Conservation (phyloP, 2,329 filamentous ascomycete genomes). For the Sphaerostilbella broomeana region DNA sequence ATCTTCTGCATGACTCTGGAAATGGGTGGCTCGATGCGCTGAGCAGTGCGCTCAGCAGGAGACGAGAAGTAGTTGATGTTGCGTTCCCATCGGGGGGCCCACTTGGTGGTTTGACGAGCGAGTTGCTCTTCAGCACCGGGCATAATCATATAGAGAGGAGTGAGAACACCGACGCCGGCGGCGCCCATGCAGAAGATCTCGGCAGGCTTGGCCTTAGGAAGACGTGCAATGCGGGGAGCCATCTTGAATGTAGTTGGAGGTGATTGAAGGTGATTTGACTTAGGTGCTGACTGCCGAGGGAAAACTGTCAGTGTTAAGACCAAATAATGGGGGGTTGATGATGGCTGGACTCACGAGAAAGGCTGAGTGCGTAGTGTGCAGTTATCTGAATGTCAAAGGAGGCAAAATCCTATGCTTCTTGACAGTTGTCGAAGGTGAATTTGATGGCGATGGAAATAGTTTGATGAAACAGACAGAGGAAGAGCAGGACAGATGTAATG, state of each 20-base stretch:
- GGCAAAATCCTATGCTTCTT: not conserved
- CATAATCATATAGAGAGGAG: conserved; percentile 51
- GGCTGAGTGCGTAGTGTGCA: not conserved
- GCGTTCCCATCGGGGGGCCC: conserved; percentile 54
- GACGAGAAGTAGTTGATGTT: conserved; percentile 48
- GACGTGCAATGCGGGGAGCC: conserved; percentile 38
- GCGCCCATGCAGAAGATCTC: conserved; percentile 49
- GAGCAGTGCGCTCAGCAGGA: conserved; percentile 41
- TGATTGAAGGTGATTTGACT: not conserved
- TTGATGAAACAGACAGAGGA: not conserved
- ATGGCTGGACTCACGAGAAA: not conserved
- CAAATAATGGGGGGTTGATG: not conserved
- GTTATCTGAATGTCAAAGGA: not conserved
- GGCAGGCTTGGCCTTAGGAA: conserved; percentile 41
- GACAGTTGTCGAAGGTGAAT: not conserved
- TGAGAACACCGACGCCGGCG: conserved; percentile 47
- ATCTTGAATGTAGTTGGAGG: conserved; percentile 31
- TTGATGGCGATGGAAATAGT: not conserved
- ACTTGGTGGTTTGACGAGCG: conserved; percentile 47
- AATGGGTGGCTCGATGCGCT: conserved; percentile 43
- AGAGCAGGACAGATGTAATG: not conserved
- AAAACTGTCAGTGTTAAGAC: not conserved
- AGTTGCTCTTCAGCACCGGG: conserved; percentile 50
- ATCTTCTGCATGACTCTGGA: conserved; percentile 39
- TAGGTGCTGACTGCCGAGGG: not conserved